These are phyloP conservation scores for Hypericum androsaemum DNA, from an alignment of 345 rosid genomes.

Conservation along the genomic window DNA sequence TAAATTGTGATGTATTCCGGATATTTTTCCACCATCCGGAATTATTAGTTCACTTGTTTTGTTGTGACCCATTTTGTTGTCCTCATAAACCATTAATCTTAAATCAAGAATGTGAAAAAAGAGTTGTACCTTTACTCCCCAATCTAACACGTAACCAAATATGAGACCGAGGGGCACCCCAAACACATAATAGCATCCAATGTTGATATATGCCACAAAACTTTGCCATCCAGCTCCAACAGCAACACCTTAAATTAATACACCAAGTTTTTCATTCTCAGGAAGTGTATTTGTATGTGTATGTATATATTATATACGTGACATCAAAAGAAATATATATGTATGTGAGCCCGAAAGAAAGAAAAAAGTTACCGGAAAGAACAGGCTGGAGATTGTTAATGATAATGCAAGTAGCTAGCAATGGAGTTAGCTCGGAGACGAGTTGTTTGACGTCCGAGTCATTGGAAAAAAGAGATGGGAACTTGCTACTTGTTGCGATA, in stretches of 20 bases:
- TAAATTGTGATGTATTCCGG: neutral
- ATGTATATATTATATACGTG: no score
- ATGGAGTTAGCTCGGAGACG: slow-evolving; percentile 58
- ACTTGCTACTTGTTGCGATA: slow-evolving; percentile 28
- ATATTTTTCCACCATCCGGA: no score
- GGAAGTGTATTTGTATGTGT: no score
- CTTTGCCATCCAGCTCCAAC: slow-evolving; percentile 78
- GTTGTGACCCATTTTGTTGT: no score
- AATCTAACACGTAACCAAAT: slow-evolving; percentile 37
- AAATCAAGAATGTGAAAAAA: neutral
- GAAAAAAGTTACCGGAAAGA: slow-evolving; percentile 56
- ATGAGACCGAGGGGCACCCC: slow-evolving; percentile 55
- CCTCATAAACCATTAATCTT: no score
- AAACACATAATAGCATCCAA: slow-evolving; percentile 48
- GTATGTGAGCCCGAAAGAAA: no score
- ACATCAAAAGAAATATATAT: no score
- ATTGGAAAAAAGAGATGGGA: slow-evolving; percentile 55
- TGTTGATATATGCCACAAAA: slow-evolving; percentile 47
- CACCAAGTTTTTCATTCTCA: no score
- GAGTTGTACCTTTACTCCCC: slow-evolving; percentile 37
- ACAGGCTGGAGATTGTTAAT: slow-evolving; percentile 75
- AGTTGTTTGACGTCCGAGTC: slow-evolving; percentile 39
- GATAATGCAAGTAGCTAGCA: slow-evolving; percentile 55
- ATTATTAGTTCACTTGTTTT: no score
- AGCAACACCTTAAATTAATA: slow-evolving; percentile 35